Percentiles rank a stretch among this genome's conserved stretches.
Evolutionary conservation across 805 yeast species (phyloP).

Genomic region (Pichia nanzhaoensis): DNA sequence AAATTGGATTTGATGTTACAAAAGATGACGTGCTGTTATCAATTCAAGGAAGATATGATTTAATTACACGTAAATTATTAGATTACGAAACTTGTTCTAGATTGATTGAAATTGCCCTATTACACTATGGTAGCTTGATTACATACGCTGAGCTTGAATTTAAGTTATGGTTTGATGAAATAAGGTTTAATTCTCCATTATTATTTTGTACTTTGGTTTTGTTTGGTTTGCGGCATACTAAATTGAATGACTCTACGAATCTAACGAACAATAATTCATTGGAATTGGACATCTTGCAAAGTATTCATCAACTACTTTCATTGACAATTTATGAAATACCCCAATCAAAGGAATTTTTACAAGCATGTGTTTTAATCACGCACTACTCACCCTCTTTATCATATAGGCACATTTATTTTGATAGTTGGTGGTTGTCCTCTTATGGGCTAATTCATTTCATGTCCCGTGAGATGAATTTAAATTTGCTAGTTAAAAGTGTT

Average conservation of each 20-base stretch:
- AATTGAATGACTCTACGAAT: background rate
- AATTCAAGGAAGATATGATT: conserved; percentile 15
- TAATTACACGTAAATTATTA: conserved; percentile 36
- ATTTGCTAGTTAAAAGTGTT: conserved; percentile 22
- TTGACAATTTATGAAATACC: conserved; percentile 36
- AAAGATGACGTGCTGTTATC: conserved; percentile 5
- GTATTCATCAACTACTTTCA: conserved; percentile 42
- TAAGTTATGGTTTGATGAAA: conserved; percentile 15
- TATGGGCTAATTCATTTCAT: conserved; percentile 57
- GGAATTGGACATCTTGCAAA: conserved; percentile 35
- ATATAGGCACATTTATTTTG: conserved; percentile 45
- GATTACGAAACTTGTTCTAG: conserved; percentile 37
- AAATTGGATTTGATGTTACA: conserved; percentile 20
- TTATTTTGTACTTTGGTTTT: conserved; percentile 58
- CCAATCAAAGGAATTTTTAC: conserved; percentile 46
- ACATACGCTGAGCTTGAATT: conserved; percentile 7
- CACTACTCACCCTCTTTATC: conserved; percentile 55
- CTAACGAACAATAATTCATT: background rate
- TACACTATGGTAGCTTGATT: conserved; percentile 64
- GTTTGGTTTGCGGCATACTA: conserved; percentile 44
- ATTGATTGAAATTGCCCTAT: conserved; percentile 45
- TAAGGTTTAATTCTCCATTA: conserved; percentile 46
- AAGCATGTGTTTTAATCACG: conserved; percentile 55
- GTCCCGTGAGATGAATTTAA: conserved; percentile 38
- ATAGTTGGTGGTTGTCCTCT: conserved; percentile 65